Conservation (phyloP, 345 rosid species). For the Boechera divaricarpa region DNA sequence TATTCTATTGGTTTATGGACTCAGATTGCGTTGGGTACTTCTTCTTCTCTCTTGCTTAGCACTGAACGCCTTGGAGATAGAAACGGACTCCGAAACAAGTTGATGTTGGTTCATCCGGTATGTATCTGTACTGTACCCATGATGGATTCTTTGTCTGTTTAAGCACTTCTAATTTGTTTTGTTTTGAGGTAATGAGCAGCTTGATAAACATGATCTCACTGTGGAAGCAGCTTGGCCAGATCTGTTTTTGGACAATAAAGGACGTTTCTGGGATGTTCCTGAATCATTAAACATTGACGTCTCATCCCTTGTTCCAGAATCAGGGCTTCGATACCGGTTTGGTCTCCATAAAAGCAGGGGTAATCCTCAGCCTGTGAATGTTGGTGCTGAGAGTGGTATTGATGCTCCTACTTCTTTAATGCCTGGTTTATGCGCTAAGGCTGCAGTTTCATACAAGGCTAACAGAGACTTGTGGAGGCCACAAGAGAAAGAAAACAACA, state of each 20-base stretch:
- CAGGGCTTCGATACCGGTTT: slow-evolving; percentile 72
- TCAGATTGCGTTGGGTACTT: slow-evolving; percentile 58
- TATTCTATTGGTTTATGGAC: slow-evolving; percentile 68
- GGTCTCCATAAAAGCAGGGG: slow-evolving; percentile 74
- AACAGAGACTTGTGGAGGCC: slow-evolving; percentile 74
- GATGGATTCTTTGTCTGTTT: slow-evolving; percentile 2
- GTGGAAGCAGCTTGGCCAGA: slow-evolving; percentile 93
- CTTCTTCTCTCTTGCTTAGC: slow-evolving; percentile 57
- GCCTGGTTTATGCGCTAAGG: slow-evolving; percentile 85
- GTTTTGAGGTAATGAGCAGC: slow-evolving; percentile 50
- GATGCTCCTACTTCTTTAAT: slow-evolving; percentile 65
- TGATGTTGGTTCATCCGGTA: slow-evolving; percentile 76
- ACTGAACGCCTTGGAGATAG: slow-evolving; percentile 68
- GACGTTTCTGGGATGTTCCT: slow-evolving; percentile 89
- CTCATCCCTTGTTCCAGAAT: slow-evolving; percentile 59
- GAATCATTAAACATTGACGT: slow-evolving; percentile 74
- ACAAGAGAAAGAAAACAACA: slow-evolving; percentile 47
- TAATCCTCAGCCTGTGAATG: slow-evolving; percentile 55
- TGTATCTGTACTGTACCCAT: slow-evolving; percentile 15
- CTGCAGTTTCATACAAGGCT: slow-evolving; percentile 75
- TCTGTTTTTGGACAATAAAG: slow-evolving; percentile 70
- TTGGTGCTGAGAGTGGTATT: slow-evolving; percentile 37
- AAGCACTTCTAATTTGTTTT: not conserved
- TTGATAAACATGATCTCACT: slow-evolving; percentile 72
- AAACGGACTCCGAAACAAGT: slow-evolving; percentile 58